Evolutionary conservation across 1,284 basidiomycete genomes (phyloP).

Genomic region (Pyrrhoderma lamaoense): DNA sequence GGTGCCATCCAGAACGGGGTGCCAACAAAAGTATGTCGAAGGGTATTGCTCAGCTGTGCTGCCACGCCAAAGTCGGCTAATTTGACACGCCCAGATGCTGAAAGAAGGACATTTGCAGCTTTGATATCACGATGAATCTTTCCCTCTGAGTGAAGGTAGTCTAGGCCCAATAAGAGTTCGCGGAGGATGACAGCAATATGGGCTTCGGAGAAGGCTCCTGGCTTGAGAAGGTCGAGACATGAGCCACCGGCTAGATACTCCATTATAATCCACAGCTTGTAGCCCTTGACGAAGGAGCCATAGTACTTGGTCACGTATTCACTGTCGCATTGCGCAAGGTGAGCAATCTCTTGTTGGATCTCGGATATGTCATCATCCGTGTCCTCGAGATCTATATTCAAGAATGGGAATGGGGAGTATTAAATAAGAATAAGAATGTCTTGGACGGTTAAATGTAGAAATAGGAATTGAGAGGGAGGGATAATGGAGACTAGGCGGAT

Average conservation of each 20-base stretch:
- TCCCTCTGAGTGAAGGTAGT: conserved; percentile 93
- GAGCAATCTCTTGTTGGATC: conserved; percentile 98
- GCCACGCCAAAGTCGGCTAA: conserved; percentile 98
- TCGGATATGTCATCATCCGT: conserved; percentile 99
- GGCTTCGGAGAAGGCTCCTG: conserved; percentile 94
- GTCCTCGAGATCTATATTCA: conserved; percentile 94
- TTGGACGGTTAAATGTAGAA: background rate
- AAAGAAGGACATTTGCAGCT: conserved; percentile 93
- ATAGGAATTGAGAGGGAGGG: background rate
- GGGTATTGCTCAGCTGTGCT: conserved; percentile 92
- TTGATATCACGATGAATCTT: conserved; percentile 99
- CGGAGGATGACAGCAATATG: conserved; percentile 97
- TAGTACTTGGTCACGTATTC: conserved; percentile 97
- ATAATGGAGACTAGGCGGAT: background rate
- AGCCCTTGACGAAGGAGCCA: conserved; percentile 92
- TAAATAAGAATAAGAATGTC: too few species aligned
- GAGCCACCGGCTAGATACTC: conserved; percentile 84
- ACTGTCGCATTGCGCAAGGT: conserved; percentile 95
- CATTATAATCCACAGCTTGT: conserved; percentile 98
- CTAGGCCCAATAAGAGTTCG: conserved; percentile 87
- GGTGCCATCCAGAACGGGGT: conserved; percentile 99
- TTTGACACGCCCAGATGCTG: conserved; percentile 94
- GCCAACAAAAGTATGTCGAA: conserved; percentile 97
- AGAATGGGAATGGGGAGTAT: background rate
- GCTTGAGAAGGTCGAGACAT: conserved; percentile 86